Evolutionary conservation across 768 basidiomycete species (phyloP).

Genomic region (Lanmaoa pseudosensibilis): DNA sequence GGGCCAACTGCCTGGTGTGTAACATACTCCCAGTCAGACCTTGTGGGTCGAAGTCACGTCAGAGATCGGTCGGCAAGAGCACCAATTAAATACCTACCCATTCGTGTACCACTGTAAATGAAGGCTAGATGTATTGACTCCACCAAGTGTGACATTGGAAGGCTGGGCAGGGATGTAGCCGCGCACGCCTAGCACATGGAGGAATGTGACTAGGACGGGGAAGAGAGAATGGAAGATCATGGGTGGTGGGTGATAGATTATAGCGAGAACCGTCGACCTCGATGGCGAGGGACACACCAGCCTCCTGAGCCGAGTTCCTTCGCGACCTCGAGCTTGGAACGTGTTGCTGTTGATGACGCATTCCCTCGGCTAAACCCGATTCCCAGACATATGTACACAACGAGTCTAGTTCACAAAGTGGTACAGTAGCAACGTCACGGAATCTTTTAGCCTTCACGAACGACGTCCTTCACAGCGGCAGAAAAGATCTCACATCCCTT

Average conservation of each 20-base stretch:
- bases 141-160: conserved; percentile 65
- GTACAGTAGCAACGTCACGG: background rate
- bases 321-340: conserved; percentile 8
- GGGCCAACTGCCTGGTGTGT: conserved; percentile 60
- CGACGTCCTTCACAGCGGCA: conserved; percentile 69
- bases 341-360: conserved; percentile 1
- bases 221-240: conserved; percentile 18
- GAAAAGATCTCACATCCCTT: conserved; percentile 66
- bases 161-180: conserved; percentile 74
- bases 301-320: background rate
- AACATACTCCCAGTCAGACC: conserved; percentile 53
- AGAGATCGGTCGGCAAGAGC: conserved; percentile 3
- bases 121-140: conserved; percentile 51
- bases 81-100: conserved; percentile 35
- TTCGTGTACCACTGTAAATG: conserved; percentile 60
- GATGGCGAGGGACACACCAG: background rate
- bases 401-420: background rate
- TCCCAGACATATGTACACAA: background rate
- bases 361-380: conserved; percentile 8
- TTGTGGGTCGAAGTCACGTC: conserved; percentile 25
- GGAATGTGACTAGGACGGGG: conserved; percentile 3
- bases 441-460: conserved; percentile 38
- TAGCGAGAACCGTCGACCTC: conserved; percentile 5
- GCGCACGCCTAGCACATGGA: conserved; percentile 11
- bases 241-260: background rate